Conservation (phyloP, 2,329 filamentous ascomycete genomes). For the Ilyonectria destructans region DNA sequence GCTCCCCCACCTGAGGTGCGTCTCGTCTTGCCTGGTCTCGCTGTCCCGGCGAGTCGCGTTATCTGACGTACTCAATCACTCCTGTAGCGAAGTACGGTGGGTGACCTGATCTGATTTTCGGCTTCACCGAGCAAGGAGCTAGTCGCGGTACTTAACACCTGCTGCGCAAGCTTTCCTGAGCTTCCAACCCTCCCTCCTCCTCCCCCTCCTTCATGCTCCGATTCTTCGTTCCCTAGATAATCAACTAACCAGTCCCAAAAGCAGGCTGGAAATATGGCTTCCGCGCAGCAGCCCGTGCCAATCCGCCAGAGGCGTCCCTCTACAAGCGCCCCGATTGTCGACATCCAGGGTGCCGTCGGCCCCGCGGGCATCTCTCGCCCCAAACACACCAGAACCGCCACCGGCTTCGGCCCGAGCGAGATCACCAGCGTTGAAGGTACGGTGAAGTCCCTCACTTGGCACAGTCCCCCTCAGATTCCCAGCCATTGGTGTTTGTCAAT, state of each 20-base stretch:
- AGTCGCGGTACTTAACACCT: slow-evolving; percentile 42
- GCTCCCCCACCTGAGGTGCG: slow-evolving; percentile 48
- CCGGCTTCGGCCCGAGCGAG: slow-evolving; percentile 90
- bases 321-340: slow-evolving; percentile 85
- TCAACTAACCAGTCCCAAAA: slow-evolving; percentile 37
- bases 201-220: slow-evolving; percentile 24
- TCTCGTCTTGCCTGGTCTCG: slow-evolving; percentile 39
- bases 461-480: neutral
- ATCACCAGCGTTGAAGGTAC: slow-evolving; percentile 94
- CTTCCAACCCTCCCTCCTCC: slow-evolving; percentile 28
- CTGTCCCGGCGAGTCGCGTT: slow-evolving; percentile 41
- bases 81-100: slow-evolving; percentile 46
- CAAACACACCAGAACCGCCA: slow-evolving; percentile 98
- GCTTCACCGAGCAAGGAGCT: slow-evolving; percentile 36
- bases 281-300: slow-evolving; percentile 60
- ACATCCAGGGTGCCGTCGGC: slow-evolving; percentile 89
- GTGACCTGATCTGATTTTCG: slow-evolving; percentile 51
- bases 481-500: slow-evolving; percentile 28
- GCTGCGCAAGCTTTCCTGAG: slow-evolving; percentile 24
- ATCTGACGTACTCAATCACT: slow-evolving; percentile 48
- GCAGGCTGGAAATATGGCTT: slow-evolving; percentile 51
- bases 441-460: slow-evolving; percentile 36
- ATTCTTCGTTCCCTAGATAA: slow-evolving; percentile 22
- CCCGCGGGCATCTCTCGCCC: slow-evolving; percentile 88
- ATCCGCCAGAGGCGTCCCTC: slow-evolving; percentile 86